Conservation (phyloP, 148 eudicot species). For the Polygonum maritimum region DNA sequence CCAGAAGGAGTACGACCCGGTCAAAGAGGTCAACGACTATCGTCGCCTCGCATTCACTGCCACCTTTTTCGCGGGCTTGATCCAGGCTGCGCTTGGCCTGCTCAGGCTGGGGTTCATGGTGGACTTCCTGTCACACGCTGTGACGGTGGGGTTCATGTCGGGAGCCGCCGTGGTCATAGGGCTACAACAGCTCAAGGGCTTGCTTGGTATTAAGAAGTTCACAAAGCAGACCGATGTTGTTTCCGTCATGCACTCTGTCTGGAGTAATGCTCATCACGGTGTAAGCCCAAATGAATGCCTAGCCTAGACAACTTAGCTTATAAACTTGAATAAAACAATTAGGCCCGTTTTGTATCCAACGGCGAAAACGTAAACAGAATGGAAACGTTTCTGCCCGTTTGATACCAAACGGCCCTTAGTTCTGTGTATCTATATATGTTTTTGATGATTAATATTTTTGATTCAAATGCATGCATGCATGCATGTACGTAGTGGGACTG, state of each 20-base stretch:
- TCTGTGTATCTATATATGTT: too few relatives aligned
- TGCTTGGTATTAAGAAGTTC: slow-evolving; percentile 74
- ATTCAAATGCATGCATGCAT: too few relatives aligned
- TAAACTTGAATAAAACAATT: neutral
- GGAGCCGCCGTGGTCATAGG: slow-evolving; percentile 87
- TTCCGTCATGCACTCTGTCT: slow-evolving; percentile 73
- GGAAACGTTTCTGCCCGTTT: neutral
- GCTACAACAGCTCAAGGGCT: slow-evolving; percentile 79
- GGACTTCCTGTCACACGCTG: slow-evolving; percentile 86
- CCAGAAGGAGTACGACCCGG: slow-evolving; percentile 42
- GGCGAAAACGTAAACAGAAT: too few relatives aligned
- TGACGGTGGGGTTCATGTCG: slow-evolving; percentile 90
- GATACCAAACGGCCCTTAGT: too few relatives aligned
- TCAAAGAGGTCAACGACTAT: slow-evolving; percentile 51
- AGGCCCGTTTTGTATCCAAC: too few relatives aligned
- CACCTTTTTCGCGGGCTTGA: slow-evolving; percentile 65
- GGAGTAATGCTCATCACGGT: slow-evolving; percentile 72
- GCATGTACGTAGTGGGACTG: slow-evolving; percentile 70
- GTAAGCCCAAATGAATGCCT: neutral
- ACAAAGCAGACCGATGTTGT: slow-evolving; percentile 68
- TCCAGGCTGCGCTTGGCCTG: slow-evolving; percentile 64
- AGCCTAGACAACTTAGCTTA: neutral
- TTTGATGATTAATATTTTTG: too few relatives aligned
- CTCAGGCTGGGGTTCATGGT: slow-evolving; percentile 86
- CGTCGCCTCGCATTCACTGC: slow-evolving; percentile 85